These are phyloP conservation scores for Aspergillus sp. DNA, from an alignment of 2,329 filamentous ascomycete species.

Conservation along the genomic window DNA sequence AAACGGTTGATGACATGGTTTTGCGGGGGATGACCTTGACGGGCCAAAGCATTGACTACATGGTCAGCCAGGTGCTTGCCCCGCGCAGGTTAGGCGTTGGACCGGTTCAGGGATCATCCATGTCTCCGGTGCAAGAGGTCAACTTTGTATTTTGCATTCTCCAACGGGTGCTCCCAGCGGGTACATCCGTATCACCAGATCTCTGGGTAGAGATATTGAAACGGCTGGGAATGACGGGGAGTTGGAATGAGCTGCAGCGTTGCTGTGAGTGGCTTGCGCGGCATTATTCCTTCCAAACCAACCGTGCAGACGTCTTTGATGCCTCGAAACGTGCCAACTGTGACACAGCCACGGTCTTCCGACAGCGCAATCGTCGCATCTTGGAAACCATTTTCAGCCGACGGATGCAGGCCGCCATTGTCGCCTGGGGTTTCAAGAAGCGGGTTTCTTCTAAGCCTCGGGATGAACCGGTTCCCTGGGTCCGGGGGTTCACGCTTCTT, in stretches of 20 bases:
- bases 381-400: slow-evolving; percentile 43
- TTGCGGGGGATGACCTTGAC: slow-evolving; percentile 42
- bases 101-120: slow-evolving; percentile 22
- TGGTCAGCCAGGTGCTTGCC: slow-evolving; percentile 38
- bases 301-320: slow-evolving; percentile 10
- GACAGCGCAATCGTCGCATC: slow-evolving; percentile 19
- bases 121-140: slow-evolving; percentile 37
- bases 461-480: slow-evolving; percentile 34
- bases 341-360: not conserved
- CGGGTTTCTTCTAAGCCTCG: slow-evolving; percentile 21
- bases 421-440: slow-evolving; percentile 49
- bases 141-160: slow-evolving; percentile 47
- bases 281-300: slow-evolving; percentile 31
- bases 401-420: slow-evolving; percentile 45
- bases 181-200: slow-evolving; percentile 39
- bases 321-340: slow-evolving; percentile 6
- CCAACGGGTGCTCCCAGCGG: slow-evolving; percentile 46
- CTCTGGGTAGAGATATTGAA: slow-evolving; percentile 60
- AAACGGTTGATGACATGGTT: slow-evolving; percentile 50
- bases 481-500: slow-evolving; percentile 39
- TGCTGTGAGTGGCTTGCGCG: slow-evolving; percentile 52
- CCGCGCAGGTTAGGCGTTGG: slow-evolving; percentile 25
- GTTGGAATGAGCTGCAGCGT: slow-evolving; percentile 51
- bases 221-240: slow-evolving; percentile 56
- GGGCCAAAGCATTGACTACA: slow-evolving; percentile 41